phyloP scores from a whole-genome alignment of 2,329 filamentous ascomycete species.

The Hypomyces rosellus region DNA sequence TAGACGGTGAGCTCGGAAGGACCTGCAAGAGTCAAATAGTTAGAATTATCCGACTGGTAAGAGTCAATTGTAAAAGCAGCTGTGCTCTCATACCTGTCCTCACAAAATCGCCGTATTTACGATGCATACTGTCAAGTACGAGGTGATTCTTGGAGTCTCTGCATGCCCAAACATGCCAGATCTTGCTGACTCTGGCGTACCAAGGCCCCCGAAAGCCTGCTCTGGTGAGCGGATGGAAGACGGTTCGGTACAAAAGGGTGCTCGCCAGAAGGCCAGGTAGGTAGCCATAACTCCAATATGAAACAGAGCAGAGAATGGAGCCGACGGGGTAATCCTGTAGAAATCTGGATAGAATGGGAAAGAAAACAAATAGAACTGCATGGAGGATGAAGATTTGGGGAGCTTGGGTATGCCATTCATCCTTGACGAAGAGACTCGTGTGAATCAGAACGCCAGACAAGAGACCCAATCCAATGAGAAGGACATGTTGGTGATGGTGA shows the following conservation, averaged over 20 bases:
- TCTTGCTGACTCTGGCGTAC: conserved; percentile 28
- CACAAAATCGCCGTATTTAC: conserved; percentile 21
- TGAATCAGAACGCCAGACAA: conserved; percentile 2
- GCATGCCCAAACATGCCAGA: conserved; percentile 27
- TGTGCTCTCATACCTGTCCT: conserved; percentile 17
- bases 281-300: conserved; percentile 12
- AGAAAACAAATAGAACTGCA: conserved; percentile 2
- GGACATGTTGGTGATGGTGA: too few species aligned
- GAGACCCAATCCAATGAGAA: not conserved
- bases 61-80: too few species aligned
- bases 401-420: conserved; percentile 21
- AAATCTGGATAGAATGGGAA: not conserved
- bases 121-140: conserved; percentile 16
- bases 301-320: not conserved
- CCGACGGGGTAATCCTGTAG: not conserved
- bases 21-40: conserved; percentile 1
- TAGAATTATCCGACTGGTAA: too few species aligned
- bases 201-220: conserved; percentile 31
- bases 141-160: conserved; percentile 19
- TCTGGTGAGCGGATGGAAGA: conserved; percentile 33
- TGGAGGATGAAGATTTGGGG: conserved; percentile 15
- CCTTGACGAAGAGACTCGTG: conserved; percentile 17
- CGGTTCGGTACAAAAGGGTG: conserved; percentile 31
- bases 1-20: conserved; percentile 21
- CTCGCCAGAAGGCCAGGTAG: conserved; percentile 19